A percentile compares a stretch with the other conserved stretches of the same genome.
phyloP scores from a whole-genome alignment of 345 rosid genomes.

The Arabis alpina region DNA sequence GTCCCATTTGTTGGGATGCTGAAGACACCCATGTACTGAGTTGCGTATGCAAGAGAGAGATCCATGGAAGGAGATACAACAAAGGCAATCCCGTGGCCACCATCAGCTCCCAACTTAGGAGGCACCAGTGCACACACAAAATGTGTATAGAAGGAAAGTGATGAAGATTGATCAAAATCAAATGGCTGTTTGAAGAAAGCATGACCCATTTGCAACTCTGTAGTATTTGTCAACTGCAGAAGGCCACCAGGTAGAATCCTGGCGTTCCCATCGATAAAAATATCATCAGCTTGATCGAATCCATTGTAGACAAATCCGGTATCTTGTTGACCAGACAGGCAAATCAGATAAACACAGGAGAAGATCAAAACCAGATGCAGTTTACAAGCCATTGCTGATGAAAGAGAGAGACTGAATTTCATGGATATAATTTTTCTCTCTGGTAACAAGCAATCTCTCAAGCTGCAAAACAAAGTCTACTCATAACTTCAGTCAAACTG shows the following conservation, averaged over 20 bases:
- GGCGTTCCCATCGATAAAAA: conserved; percentile 43
- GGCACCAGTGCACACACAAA: conserved; percentile 50
- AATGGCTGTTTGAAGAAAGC: conserved; percentile 50
- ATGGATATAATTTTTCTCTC: neutral
- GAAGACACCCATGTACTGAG: conserved; percentile 50
- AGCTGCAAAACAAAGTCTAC: neutral
- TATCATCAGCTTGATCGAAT: conserved; percentile 24
- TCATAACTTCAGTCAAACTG: neutral
- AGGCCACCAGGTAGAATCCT: conserved; percentile 45
- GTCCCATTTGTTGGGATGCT: conserved; percentile 35
- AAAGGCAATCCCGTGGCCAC: conserved; percentile 49
- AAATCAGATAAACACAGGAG: neutral
- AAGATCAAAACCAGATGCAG: neutral
- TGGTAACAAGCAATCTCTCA: neutral
- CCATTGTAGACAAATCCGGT: no score
- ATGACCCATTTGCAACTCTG: conserved; percentile 41
- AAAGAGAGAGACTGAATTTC: neutral
- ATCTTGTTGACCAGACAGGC: no score
- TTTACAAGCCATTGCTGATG: neutral
- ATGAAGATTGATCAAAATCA: conserved; percentile 27
- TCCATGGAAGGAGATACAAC: conserved; percentile 40
- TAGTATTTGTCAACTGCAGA: conserved; percentile 52
- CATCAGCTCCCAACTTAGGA: neutral
- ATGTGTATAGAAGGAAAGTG: conserved; percentile 39
- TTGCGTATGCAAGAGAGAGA: conserved; percentile 1